Evolutionary conservation across 352 stramenopile species (phyloP).

Genomic region (Phytophthora fragariae): DNA sequence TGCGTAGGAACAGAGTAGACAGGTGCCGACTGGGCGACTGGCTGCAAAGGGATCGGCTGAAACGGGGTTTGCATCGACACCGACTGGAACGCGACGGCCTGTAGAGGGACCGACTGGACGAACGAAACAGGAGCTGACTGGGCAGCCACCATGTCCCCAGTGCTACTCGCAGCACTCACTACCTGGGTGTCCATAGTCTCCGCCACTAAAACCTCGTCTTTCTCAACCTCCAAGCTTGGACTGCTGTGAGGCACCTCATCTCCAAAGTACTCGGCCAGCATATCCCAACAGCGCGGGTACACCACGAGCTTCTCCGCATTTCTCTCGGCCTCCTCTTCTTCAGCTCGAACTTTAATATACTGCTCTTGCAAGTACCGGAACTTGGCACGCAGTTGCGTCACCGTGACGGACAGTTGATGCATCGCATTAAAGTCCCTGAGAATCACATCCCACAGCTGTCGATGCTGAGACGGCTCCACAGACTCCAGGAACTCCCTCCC

Average conservation of each 20-base stretch:
- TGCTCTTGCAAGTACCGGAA: conserved; percentile 36
- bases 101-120: not conserved
- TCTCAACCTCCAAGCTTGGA: conserved; percentile 1
- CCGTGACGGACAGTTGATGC: conserved; percentile 21
- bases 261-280: conserved; percentile 38
- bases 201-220: not conserved
- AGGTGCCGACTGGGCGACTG: not conserved
- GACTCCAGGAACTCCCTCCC: conserved; percentile 26
- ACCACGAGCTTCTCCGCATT: conserved; percentile 27
- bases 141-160: not conserved
- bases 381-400: conserved; percentile 36
- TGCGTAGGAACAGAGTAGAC: not conserved
- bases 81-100: conserved; percentile 11
- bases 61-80: conserved; percentile 1
- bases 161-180: not conserved
- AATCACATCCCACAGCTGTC: conserved; percentile 33
- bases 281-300: conserved; percentile 38
- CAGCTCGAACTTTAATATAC: conserved; percentile 20
- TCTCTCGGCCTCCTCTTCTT: conserved; percentile 20
- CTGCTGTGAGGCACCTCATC: not conserved
- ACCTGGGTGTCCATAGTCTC: conserved; percentile 11
- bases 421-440: conserved; percentile 30
- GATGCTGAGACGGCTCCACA: conserved; percentile 11
- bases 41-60: not conserved
- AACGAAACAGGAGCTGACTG: conserved; percentile 3